A percentile compares a stretch with the other conserved stretches of the same genome.
Conservation (phyloP, 2,329 filamentous ascomycete genomes). For the Xylaria sp. region DNA sequence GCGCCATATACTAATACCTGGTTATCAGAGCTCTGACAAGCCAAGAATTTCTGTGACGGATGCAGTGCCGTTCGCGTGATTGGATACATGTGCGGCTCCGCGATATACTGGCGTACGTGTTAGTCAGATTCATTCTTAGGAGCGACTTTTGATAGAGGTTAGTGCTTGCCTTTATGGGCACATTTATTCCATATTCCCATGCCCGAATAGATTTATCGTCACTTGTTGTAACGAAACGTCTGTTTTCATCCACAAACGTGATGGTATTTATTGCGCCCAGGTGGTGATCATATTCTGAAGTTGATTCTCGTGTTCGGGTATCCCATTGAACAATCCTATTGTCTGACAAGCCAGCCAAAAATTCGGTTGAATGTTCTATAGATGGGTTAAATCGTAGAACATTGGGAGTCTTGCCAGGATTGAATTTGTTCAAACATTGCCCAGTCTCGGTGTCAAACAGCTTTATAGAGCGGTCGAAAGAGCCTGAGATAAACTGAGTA, state of each 20-base stretch:
- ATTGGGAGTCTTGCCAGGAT: slow-evolving; percentile 93
- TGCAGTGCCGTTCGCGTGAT: slow-evolving; percentile 88
- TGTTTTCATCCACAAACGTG: slow-evolving; percentile 92
- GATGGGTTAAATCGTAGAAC: slow-evolving; percentile 93
- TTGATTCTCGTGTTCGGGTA: slow-evolving; percentile 79
- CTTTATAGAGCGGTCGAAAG: slow-evolving; percentile 96
- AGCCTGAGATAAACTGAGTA: slow-evolving; percentile 87
- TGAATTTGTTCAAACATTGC: slow-evolving; percentile 86
- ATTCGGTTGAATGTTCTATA: slow-evolving; percentile 81
- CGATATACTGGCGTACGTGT: slow-evolving; percentile 74
- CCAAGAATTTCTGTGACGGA: slow-evolving; percentile 91
- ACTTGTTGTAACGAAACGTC: slow-evolving; percentile 96
- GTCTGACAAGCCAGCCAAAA: slow-evolving; percentile 95
- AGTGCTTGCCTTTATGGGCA: slow-evolving; percentile 76
- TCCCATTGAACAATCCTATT: slow-evolving; percentile 99
- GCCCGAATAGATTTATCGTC: slow-evolving; percentile 96
- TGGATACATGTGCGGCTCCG: slow-evolving; percentile 97
- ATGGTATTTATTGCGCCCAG: slow-evolving; percentile 98
- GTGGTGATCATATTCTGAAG: slow-evolving; percentile 99
- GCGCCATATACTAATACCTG: slow-evolving; percentile 96
- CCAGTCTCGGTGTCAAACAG: slow-evolving; percentile 98
- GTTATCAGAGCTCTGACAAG: slow-evolving; percentile 94
- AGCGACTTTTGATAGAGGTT: background rate
- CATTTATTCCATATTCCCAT: slow-evolving; percentile 98
- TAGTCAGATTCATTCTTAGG: background rate